Conservation (phyloP, 1,284 basidiomycete species). For the Cryptococcus maquisensis region DNA sequence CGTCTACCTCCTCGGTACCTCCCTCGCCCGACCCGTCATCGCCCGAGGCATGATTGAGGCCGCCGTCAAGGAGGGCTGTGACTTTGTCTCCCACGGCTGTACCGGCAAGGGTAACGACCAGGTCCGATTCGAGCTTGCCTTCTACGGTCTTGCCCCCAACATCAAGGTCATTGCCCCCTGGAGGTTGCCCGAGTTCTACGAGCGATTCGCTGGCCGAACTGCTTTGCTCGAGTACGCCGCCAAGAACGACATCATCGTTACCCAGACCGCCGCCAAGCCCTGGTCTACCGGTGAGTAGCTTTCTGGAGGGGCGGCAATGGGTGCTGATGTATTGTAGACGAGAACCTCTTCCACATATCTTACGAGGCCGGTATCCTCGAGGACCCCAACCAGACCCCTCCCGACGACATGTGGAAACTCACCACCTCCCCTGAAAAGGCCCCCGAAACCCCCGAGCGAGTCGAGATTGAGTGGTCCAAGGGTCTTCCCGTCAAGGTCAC, state of each 20-base stretch:
- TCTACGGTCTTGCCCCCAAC: slow-evolving; percentile 96
- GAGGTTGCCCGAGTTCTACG: slow-evolving; percentile 95
- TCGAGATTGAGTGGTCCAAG: slow-evolving; percentile 77
- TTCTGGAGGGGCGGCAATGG: background rate
- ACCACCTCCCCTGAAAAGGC: slow-evolving; percentile 80
- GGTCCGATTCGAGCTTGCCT: slow-evolving; percentile 98
- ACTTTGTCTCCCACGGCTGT: slow-evolving; percentile 96
- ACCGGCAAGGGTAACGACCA: slow-evolving; percentile 99
- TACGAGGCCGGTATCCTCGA: slow-evolving; percentile 99
- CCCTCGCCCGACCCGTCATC: slow-evolving; percentile 95
- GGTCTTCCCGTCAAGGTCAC: slow-evolving; percentile 82
- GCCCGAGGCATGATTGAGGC: slow-evolving; percentile 97
- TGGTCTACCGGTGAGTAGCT: slow-evolving; percentile 74
- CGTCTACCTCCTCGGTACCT: slow-evolving; percentile 96
- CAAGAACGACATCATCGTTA: slow-evolving; percentile 84
- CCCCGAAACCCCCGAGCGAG: slow-evolving; percentile 72
- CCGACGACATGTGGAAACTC: slow-evolving; percentile 99
- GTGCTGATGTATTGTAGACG: slow-evolving; percentile 56
- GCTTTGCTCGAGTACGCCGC: slow-evolving; percentile 88
- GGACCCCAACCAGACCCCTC: slow-evolving; percentile 91
- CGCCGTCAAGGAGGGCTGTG: slow-evolving; percentile 86
- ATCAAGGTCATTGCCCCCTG: slow-evolving; percentile 99
- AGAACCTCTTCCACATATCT: slow-evolving; percentile 99
- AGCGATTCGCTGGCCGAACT: slow-evolving; percentile 91
- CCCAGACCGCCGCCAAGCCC: slow-evolving; percentile 93